A percentile compares a stretch with the other conserved stretches of the same genome.
These are phyloP conservation scores for Sporothrix protearum DNA, from an alignment of 2,329 filamentous ascomycete species.

Conservation along the genomic window DNA sequence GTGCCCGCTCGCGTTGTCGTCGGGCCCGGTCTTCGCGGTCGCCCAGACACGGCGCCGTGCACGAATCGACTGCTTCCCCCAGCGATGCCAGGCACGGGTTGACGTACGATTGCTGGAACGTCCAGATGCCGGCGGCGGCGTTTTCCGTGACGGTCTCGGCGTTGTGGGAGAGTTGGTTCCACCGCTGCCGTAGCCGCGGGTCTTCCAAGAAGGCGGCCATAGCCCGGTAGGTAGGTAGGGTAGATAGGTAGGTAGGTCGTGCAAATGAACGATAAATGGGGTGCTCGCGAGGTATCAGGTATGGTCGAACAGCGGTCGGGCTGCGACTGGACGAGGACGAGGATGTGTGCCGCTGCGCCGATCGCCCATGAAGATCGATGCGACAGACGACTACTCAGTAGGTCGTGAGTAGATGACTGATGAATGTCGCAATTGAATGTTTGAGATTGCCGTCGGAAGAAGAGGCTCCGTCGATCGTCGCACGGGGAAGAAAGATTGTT, in stretches of 20 bases:
- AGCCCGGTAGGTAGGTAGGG: neutral
- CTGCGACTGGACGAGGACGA: constrained; percentile 13
- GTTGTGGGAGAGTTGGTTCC: constrained; percentile 83
- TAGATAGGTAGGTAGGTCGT: neutral
- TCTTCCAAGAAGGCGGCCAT: constrained; percentile 66
- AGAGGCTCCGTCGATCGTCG: too few species aligned
- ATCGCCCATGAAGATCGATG: constrained; percentile 16
- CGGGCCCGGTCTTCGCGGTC: constrained; percentile 70
- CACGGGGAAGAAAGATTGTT: neutral
- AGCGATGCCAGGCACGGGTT: constrained; percentile 72
- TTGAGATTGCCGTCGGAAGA: too few species aligned
- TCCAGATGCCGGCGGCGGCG: constrained; percentile 87
- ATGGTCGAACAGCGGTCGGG: constrained; percentile 6
- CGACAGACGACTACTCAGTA: neutral
- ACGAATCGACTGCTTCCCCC: constrained; percentile 64
- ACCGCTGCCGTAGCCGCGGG: constrained; percentile 84
- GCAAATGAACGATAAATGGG: too few species aligned
- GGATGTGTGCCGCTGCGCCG: neutral
- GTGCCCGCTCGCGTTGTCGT: constrained; percentile 61
- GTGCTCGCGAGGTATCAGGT: too few species aligned
- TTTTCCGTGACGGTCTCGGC: constrained; percentile 85
- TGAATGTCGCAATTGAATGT: neutral
- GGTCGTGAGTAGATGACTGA: neutral
- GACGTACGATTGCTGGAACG: constrained; percentile 81
- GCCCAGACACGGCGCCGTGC: constrained; percentile 66